Percentiles rank a stretch among this genome's conserved stretches.
These are phyloP conservation scores for Gossypium gossypioides DNA, from an alignment of 441 rosid species.

Conservation along the genomic window DNA sequence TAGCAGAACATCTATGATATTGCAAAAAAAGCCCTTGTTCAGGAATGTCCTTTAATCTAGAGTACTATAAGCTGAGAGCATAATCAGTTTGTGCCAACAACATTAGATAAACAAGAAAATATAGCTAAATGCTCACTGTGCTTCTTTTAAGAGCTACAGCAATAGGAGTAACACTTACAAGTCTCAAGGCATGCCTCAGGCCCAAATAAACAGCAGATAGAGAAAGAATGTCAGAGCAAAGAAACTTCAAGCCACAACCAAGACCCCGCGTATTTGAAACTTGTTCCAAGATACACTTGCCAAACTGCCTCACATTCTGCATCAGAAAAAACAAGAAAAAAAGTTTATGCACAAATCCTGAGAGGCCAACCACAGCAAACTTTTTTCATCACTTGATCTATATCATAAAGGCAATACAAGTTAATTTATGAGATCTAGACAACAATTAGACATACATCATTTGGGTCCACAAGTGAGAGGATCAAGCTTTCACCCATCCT, in stretches of 20 bases:
- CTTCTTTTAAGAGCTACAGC: background rate
- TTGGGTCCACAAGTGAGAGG: slow-evolving; percentile 83
- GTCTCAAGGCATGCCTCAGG: slow-evolving; percentile 66
- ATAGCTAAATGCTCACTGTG: background rate
- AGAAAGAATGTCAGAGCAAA: slow-evolving; percentile 54
- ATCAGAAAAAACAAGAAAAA: slow-evolving; percentile 19
- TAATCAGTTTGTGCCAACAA: background rate
- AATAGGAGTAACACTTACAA: slow-evolving; percentile 40
- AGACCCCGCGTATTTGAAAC: slow-evolving; percentile 83
- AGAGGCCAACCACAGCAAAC: background rate
- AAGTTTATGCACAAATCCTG: background rate
- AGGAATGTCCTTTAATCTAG: background rate
- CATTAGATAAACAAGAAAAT: background rate
- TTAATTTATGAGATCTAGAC: slow-evolving; percentile 4
- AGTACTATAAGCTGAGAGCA: background rate
- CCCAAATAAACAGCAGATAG: slow-evolving; percentile 57
- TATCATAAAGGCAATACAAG: background rate
- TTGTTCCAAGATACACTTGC: slow-evolving; percentile 80
- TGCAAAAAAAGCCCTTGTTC: background rate
- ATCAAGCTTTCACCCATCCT: slow-evolving; percentile 79
- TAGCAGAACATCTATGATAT: background rate
- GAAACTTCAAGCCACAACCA: slow-evolving; percentile 76
- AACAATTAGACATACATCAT: slow-evolving; percentile 54
- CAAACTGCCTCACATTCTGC: slow-evolving; percentile 85
- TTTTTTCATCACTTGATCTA: background rate